A percentile compares a stretch with the other conserved stretches of the same genome.
Conservation (phyloP, 768 basidiomycete species). For the Hydnomerulius pinastri region DNA sequence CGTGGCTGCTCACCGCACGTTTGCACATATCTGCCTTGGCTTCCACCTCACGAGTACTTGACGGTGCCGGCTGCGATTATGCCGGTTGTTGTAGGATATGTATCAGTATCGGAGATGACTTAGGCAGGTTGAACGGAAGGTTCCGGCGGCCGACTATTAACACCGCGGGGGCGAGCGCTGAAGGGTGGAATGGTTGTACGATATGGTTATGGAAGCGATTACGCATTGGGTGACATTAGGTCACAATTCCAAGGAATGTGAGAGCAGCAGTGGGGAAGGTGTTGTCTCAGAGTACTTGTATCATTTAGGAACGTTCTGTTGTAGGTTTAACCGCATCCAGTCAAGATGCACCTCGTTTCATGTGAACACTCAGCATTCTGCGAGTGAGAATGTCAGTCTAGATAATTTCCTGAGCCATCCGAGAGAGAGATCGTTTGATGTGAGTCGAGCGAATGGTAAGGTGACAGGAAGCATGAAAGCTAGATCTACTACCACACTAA, state of each 20-base stretch:
- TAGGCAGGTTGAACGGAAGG: not conserved
- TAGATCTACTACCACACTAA: conserved; percentile 39
- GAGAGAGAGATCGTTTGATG: not conserved
- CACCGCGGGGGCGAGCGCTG: not conserved
- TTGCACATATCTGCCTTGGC: conserved; percentile 7
- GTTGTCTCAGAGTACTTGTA: not conserved
- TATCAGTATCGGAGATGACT: not conserved
- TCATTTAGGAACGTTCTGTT: not conserved
- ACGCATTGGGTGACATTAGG: not conserved
- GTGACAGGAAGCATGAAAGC: conserved; percentile 22
- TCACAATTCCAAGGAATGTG: not conserved
- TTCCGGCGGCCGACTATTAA: not conserved
- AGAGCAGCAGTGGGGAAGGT: not conserved
- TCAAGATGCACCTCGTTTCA: not conserved
- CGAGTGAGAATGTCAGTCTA: not conserved
- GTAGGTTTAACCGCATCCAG: not conserved
- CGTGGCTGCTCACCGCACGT: not conserved
- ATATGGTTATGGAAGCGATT: not conserved
- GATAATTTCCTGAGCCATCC: not conserved
- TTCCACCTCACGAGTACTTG: conserved; percentile 10
- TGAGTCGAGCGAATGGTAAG: not conserved
- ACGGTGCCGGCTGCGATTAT: conserved; percentile 1
- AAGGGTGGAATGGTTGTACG: conserved; percentile 3
- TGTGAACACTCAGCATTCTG: too few species aligned
- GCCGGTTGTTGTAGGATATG: conserved; percentile 19